A percentile compares a stretch with the other conserved stretches of the same genome.
Evolutionary conservation across 139 green algal species (phyloP).

Genomic region (Closterium sp.): DNA sequence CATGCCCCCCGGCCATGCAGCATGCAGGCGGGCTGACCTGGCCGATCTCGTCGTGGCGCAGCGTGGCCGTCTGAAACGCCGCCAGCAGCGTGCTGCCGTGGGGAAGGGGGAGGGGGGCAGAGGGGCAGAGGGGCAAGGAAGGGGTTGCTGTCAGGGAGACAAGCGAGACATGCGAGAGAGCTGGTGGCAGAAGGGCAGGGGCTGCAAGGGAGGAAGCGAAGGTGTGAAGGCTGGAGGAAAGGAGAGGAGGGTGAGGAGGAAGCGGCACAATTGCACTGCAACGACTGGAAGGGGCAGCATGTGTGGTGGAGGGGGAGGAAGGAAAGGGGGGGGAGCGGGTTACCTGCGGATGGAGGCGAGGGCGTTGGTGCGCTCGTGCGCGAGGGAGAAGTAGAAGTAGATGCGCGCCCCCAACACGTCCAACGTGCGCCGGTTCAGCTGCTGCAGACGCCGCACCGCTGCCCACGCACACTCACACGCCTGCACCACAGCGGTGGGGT

Average conservation of each 20-base stretch:
- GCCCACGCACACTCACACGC: conserved; percentile 19
- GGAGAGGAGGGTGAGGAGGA: neutral
- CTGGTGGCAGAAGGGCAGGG: neutral
- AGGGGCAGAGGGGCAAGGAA: neutral
- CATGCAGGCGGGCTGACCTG: conserved; percentile 25
- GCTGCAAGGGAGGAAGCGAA: neutral
- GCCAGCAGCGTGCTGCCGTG: conserved; percentile 76
- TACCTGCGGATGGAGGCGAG: conserved; percentile 75
- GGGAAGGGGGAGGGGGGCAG: neutral
- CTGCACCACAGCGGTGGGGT: neutral
- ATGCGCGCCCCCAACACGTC: conserved; percentile 84
- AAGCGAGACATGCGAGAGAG: too few species aligned
- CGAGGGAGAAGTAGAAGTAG: conserved; percentile 87
- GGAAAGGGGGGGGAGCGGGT: neutral
- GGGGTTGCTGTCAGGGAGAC: too few species aligned
- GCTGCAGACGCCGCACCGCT: conserved; percentile 55
- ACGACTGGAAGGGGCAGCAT: neutral
- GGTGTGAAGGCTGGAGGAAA: neutral
- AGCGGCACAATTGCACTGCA: neutral
- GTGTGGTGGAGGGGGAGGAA: too few species aligned
- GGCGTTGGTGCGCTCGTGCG: conserved; percentile 70
- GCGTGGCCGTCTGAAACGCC: conserved; percentile 79
- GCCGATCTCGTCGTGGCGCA: conserved; percentile 90
- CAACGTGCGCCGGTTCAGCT: conserved; percentile 88
- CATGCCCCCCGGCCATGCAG: too few species aligned